A percentile compares a stretch with the other conserved stretches of the same genome.
phyloP scores from a whole-genome alignment of 257 asterid species.

The Jacaranda mimosifolia region DNA sequence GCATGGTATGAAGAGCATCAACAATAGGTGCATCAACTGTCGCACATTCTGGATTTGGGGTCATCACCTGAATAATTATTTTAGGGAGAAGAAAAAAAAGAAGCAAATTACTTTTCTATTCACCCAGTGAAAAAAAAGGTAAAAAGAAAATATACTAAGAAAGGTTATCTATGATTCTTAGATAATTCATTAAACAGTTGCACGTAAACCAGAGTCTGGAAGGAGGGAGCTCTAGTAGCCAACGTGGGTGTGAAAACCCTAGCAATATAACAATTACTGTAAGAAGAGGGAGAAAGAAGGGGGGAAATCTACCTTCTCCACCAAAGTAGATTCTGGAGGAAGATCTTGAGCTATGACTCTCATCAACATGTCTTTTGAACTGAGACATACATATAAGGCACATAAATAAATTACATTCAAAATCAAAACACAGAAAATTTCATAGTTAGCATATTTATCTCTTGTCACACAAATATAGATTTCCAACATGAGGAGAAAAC shows the following conservation, averaged over 20 bases:
- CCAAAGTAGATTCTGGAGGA: slow-evolving; percentile 79
- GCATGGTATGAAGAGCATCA: slow-evolving; percentile 98
- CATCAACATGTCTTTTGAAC: slow-evolving; percentile 97
- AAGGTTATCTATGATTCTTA: background rate
- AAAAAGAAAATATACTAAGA: background rate
- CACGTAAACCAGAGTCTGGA: slow-evolving; percentile 2
- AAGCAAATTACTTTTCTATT: slow-evolving; percentile 17
- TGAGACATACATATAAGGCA: slow-evolving; percentile 37
- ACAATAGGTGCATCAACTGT: slow-evolving; percentile 90
- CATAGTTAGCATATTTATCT: slow-evolving; percentile 4
- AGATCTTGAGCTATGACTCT: slow-evolving; percentile 96
- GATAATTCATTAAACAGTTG: slow-evolving; percentile 8
- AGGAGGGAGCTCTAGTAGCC: slow-evolving; percentile 10
- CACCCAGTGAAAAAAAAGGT: background rate
- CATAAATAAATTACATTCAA: slow-evolving; percentile 25
- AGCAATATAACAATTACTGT: background rate
- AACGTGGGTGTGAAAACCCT: slow-evolving; percentile 8
- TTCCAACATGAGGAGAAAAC: slow-evolving; percentile 40
- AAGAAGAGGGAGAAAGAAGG: slow-evolving; percentile 16
- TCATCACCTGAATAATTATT: slow-evolving; percentile 78
- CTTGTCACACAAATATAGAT: slow-evolving; percentile 21
- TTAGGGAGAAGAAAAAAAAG: slow-evolving; percentile 13
- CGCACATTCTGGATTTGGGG: slow-evolving; percentile 97
- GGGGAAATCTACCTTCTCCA: slow-evolving; percentile 70
- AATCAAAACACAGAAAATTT: slow-evolving; percentile 8